Evolutionary conservation across 2,329 filamentous ascomycete genomes (phyloP).

Genomic region (Aureobasidium sp.): DNA sequence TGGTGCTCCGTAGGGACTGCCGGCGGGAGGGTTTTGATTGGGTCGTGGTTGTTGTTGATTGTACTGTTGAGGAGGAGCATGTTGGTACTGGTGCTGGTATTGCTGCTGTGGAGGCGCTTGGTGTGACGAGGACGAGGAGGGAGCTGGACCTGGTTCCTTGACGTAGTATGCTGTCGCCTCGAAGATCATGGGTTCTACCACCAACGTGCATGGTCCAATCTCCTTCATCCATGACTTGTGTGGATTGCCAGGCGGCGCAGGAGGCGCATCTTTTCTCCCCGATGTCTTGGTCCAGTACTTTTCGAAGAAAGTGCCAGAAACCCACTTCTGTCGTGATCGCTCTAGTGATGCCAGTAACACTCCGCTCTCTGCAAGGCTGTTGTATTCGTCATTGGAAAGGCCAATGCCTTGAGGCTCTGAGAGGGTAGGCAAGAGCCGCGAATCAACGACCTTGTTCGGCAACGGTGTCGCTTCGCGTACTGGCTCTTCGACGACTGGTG

Average conservation of each 20-base stretch:
- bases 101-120: constrained; percentile 11
- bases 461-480: constrained; percentile 33
- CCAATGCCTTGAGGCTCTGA: constrained; percentile 59
- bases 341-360: constrained; percentile 67
- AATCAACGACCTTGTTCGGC: constrained; percentile 57
- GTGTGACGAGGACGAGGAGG: constrained; percentile 14
- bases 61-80: constrained; percentile 1
- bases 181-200: constrained; percentile 72
- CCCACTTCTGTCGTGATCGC: constrained; percentile 68
- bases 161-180: constrained; percentile 68
- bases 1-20: constrained; percentile 7
- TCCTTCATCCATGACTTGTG: constrained; percentile 37
- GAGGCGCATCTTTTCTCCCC: constrained; percentile 57
- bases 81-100: constrained; percentile 1
- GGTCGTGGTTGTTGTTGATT: constrained; percentile 19
- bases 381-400: constrained; percentile 60
- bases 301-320: constrained; percentile 61
- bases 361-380: constrained; percentile 68
- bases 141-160: constrained; percentile 46
- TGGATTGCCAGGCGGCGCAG: constrained; percentile 41
- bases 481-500: constrained; percentile 1
- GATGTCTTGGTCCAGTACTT: constrained; percentile 70
- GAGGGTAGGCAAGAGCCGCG: constrained; percentile 65
- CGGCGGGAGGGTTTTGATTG: constrained; percentile 23
- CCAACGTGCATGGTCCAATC: constrained; percentile 66